A percentile compares a stretch with the other conserved stretches of the same genome.
These are phyloP conservation scores for Fraxinus greggii DNA, from an alignment of 305 asterid species.

Conservation along the genomic window DNA sequence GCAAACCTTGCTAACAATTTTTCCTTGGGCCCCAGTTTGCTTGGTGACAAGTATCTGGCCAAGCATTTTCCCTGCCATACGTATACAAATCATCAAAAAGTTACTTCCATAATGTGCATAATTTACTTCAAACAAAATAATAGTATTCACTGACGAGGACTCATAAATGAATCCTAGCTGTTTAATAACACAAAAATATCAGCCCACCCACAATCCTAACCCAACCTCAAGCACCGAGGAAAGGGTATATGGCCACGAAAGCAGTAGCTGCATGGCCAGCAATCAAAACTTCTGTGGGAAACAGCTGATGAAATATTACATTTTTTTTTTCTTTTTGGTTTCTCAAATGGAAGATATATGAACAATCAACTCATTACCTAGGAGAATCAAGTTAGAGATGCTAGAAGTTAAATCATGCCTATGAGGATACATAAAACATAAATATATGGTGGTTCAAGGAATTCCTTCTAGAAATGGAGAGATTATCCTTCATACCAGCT, in stretches of 20 bases:
- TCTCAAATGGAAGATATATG: conserved; percentile 15
- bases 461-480: conserved; percentile 8
- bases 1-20: conserved; percentile 94
- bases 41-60: conserved; percentile 94
- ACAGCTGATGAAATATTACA: not conserved
- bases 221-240: conserved; percentile 15
- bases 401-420: conserved; percentile 12
- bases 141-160: not conserved
- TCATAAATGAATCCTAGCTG: conserved; percentile 7
- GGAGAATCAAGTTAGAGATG: conserved; percentile 11
- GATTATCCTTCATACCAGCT: conserved; percentile 52
- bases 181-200: conserved; percentile 4
- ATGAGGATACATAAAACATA: conserved; percentile 1
- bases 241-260: conserved; percentile 6
- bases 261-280: conserved; percentile 10
- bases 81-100: conserved; percentile 14
- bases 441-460: conserved; percentile 9
- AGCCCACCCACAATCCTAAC: not conserved
- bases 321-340: not conserved
- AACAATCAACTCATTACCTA: not conserved
- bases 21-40: conserved; percentile 95
- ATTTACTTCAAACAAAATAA: not conserved
- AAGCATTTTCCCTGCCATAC: conserved; percentile 83
- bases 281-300: not conserved
- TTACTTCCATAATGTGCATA: not conserved